phyloP scores from a whole-genome alignment of 2,329 filamentous ascomycete genomes.

The Diaporthe amygdali region DNA sequence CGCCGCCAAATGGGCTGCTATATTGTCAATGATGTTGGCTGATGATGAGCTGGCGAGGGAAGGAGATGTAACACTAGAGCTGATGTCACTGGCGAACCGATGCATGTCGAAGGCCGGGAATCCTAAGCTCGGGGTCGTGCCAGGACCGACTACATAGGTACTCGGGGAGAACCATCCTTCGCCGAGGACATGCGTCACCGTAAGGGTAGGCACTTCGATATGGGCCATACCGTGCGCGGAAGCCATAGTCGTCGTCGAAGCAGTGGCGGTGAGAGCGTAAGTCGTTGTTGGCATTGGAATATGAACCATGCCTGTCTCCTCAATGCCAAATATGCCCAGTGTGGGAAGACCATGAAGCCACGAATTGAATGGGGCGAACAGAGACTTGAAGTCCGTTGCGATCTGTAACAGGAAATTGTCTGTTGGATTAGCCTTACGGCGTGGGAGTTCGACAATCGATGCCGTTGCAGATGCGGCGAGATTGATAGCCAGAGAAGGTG shows the following conservation, averaged over 20 bases:
- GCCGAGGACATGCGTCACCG: constrained; percentile 24
- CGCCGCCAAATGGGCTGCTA: neutral
- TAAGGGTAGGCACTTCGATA: constrained; percentile 19
- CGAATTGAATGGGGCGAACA: constrained; percentile 16
- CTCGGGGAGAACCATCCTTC: constrained; percentile 26
- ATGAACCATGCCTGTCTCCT: constrained; percentile 18
- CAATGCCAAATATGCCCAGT: constrained; percentile 16
- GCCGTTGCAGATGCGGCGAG: constrained; percentile 23
- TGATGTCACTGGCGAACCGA: neutral
- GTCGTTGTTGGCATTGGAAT: neutral
- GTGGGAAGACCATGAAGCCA: constrained; percentile 20
- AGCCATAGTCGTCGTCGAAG: neutral
- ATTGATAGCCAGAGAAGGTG: constrained; percentile 24
- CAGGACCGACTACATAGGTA: constrained; percentile 20
- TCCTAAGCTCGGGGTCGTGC: neutral
- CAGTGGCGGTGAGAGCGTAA: neutral
- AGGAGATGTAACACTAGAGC: neutral
- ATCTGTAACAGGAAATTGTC: constrained; percentile 26
- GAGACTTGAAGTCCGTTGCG: constrained; percentile 18
- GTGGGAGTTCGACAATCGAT: constrained; percentile 10
- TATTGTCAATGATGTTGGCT: constrained; percentile 13
- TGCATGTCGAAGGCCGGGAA: constrained; percentile 2
- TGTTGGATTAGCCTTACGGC: constrained; percentile 24
- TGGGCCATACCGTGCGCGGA: neutral
- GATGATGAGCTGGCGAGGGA: neutral